Base-by-base conservation (phyloP, 805 yeast genomes). In the Yarrowia bubula region DNA sequence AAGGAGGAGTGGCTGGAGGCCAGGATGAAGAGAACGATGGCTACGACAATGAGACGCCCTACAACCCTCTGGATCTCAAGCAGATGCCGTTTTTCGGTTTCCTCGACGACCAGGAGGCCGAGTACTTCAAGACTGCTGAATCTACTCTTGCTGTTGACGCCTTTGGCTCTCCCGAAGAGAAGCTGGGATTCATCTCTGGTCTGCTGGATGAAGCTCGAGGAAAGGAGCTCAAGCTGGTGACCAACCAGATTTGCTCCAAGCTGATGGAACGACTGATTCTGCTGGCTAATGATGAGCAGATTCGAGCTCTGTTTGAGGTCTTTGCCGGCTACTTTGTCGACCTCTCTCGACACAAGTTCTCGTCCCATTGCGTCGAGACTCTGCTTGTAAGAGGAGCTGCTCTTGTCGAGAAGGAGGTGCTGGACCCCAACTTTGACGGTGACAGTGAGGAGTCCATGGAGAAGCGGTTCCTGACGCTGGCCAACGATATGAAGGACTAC, bases 171-270 rank as follows among this genome's bases (percentile, higher is more conserved):
- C 80, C 83, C 4, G 96, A 90, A 64, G 98, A 92, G 68, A 83
- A 86, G 69, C 75, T 74, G 8, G 87, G 88, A 1, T 92, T 93
- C 71, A 86, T 90, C 35, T 75, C 82, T 2, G 87, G 95, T 70
- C 89, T 93, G 1, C 81, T 92, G 69, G 93, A 88, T 69, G 99
- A 95, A 77, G 83, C 92, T 22, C 80, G 82, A 55, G 97, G 97
- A 1, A 92, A 92, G 71, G 98, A 93, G 75, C 79, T 95, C 70
- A 93, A 95, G 75, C 80, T 93, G 44, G 97, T 89, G 4, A 93
- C 97, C 2, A 92, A 93, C 72, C 98, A 92, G 73, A 91, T 93
- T 66, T 92, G 98, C 75, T 93, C 98, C 28, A 93, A 93, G 74
- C 80, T 95, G 66, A 81, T 95, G 80, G 99, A 93, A 76, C 81